These are phyloP conservation scores for Schizochytrium sp. DNA, from an alignment of 108 stramenopile genomes.

Conservation along the genomic window DNA sequence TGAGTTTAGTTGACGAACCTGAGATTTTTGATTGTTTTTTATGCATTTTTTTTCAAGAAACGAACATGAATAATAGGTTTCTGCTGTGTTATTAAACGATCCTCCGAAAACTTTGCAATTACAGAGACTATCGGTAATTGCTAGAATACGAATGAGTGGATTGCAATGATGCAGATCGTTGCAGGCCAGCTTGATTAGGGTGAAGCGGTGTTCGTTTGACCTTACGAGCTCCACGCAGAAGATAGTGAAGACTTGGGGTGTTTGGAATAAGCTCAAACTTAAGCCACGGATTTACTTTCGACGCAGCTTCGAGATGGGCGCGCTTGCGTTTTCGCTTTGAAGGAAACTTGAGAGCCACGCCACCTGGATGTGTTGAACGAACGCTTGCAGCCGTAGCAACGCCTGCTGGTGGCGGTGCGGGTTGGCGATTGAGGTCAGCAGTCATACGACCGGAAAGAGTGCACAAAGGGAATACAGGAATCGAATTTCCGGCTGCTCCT, in stretches of 20 bases:
- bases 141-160: background rate
- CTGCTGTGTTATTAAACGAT: no score
- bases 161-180: background rate
- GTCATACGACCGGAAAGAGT: background rate
- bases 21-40: no score
- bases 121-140: no score
- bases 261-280: conserved; percentile 48
- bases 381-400: conserved; percentile 23
- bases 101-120: no score
- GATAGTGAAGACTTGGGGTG: conserved; percentile 25
- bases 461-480: background rate
- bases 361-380: background rate
- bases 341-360: background rate
- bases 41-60: no score
- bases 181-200: background rate
- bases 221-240: background rate
- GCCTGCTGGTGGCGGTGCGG: background rate
- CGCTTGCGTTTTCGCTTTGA: background rate
- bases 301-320: background rate
- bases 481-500: background rate
- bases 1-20: no score
- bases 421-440: background rate
- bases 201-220: background rate
- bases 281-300: conserved; percentile 6
- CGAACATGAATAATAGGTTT: no score